Percentiles rank a stretch among this genome's conserved stretches.
phyloP scores from a whole-genome alignment of 768 basidiomycete species.

The Ramaria rubella region DNA sequence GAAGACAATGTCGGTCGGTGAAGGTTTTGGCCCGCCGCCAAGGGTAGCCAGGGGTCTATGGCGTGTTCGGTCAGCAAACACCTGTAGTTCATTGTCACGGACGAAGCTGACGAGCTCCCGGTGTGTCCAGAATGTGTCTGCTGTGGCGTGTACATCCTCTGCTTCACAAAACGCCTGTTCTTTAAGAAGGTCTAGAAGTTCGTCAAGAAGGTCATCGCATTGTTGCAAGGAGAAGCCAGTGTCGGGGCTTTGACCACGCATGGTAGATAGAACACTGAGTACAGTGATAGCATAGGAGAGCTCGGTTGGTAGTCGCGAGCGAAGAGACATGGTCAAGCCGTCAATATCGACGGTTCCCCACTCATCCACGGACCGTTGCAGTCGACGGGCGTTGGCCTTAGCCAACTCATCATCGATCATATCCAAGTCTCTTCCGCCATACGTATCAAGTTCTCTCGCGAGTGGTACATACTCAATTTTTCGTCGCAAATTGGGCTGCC shows the following conservation, averaged over 20 bases:
- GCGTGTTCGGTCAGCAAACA: slow-evolving; percentile 47
- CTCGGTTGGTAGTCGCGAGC: slow-evolving; percentile 78
- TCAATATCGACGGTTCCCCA: slow-evolving; percentile 90
- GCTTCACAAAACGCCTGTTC: slow-evolving; percentile 67
- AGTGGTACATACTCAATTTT: slow-evolving; percentile 88
- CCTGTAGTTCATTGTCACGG: slow-evolving; percentile 49
- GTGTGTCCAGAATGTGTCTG: slow-evolving; percentile 45
- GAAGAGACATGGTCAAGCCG: slow-evolving; percentile 86
- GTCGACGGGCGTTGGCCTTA: slow-evolving; percentile 40
- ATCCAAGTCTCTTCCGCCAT: slow-evolving; percentile 77
- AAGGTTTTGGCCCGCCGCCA: slow-evolving; percentile 50
- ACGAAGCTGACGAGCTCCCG: slow-evolving; percentile 54
- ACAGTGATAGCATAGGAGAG: slow-evolving; percentile 87
- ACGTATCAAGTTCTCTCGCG: slow-evolving; percentile 63
- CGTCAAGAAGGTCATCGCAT: slow-evolving; percentile 77
- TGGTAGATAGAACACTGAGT: slow-evolving; percentile 71
- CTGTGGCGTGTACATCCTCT: slow-evolving; percentile 20
- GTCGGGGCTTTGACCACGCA: slow-evolving; percentile 48
- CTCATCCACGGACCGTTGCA: slow-evolving; percentile 68
- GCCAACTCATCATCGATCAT: slow-evolving; percentile 56
- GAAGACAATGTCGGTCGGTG: slow-evolving; percentile 62
- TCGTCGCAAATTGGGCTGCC: slow-evolving; percentile 53
- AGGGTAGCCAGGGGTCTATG: slow-evolving; percentile 43
- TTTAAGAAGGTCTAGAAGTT: slow-evolving; percentile 80
- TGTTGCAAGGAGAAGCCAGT: slow-evolving; percentile 68